Conservation (phyloP, 108 stramenopile species). For the Discostella stelligeroides region DNA sequence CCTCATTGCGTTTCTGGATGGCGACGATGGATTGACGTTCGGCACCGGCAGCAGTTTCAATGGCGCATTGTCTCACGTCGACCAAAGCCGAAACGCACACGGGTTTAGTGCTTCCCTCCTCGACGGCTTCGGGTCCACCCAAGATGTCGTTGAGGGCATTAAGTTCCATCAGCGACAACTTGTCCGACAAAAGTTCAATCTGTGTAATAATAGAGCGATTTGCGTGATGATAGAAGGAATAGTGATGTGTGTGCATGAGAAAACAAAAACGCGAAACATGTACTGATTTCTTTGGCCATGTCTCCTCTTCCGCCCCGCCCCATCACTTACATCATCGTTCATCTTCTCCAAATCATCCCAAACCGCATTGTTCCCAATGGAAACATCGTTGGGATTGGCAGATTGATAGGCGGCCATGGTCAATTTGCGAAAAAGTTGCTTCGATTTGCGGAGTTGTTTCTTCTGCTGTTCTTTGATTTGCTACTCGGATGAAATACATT, state of each 20-base stretch:
- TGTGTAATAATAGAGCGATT: neutral
- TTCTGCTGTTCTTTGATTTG: conserved; percentile 75
- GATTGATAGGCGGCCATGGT: conserved; percentile 56
- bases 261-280: neutral
- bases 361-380: conserved; percentile 46
- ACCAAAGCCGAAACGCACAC: conserved; percentile 32
- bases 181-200: conserved; percentile 58
- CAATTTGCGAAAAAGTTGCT: conserved; percentile 64
- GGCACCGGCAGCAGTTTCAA: conserved; percentile 35
- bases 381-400: conserved; percentile 45
- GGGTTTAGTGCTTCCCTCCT: conserved; percentile 23
- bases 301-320: too few species aligned
- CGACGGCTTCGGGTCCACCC: conserved; percentile 36
- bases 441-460: conserved; percentile 78
- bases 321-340: conserved; percentile 52
- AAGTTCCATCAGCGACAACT: conserved; percentile 41
- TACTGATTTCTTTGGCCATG: neutral
- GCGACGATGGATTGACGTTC: conserved; percentile 44
- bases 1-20: conserved; percentile 34
- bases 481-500: conserved; percentile 26
- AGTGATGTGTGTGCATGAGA: neutral
- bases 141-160: conserved; percentile 38
- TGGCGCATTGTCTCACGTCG: conserved; percentile 36
- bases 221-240: too few species aligned
- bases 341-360: conserved; percentile 59